Base-by-base conservation (phyloP, 768 basidiomycete species). In the Phanerodontia chrysosporium region DNA sequence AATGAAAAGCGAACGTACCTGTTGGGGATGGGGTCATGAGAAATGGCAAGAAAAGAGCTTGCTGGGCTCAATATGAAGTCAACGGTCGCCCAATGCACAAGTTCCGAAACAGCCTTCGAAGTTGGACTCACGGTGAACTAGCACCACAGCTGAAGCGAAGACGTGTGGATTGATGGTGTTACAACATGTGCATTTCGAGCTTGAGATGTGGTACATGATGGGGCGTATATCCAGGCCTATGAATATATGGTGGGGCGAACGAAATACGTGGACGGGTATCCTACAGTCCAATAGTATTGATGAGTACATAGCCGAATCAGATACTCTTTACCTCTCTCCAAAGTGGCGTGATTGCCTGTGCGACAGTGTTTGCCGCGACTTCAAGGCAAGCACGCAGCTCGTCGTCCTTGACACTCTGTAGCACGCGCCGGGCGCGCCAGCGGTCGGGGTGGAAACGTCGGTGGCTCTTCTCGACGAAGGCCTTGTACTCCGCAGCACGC, bases 401-500 rank as follows among this genome's bases (percentile, higher is more conserved):
- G 49, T 84, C 84, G 59, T 89, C 84, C 24, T 69, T 64, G 49
- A 89, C 78, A 49, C 81, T 81, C 58, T 75, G 75, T 66, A 89
- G 76, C 35, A 92, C 72, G 28, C 82, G 82, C 44, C 86, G 77
- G 29, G 86, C 83, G 45, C 84, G 76, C 91, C 89, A 94, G 60
- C 87, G 75, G 70, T 92, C 90, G 1, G 89, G 88, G 64, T 92
- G 92, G 69, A 91, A 92, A 53, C 89, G 64, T 42, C 83, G 78
- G 65, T 90, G 82, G 64, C 85, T 87, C 66, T 83, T 84, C 72
- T 89, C 82, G 2, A 92, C 78, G 57, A 92, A 79, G 1, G 68
- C 69, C 66, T 80, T 83, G 72, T 82, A 91, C 51, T 88, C 86
- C 67, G 85, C 82, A 18, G 70, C 55, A 24, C 82, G 78, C 78